Base-by-base conservation (phyloP, 352 stramenopile species). In the Pythium graminicola region DNA sequence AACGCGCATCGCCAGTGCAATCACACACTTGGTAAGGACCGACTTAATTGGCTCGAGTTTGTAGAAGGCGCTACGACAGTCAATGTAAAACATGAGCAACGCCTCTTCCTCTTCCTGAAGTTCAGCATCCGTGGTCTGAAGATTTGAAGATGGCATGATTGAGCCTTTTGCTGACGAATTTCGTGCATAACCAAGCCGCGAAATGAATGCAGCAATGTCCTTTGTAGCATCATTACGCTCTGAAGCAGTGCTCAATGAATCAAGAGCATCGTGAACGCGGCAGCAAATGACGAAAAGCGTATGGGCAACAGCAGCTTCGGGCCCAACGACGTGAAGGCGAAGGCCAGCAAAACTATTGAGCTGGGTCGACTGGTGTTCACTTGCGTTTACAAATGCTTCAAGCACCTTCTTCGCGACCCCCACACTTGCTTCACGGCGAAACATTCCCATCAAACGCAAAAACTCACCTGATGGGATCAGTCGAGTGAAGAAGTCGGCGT, bases 271-370 rank as follows among this genome's bases (percentile, higher is more conserved):
- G 38, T 95, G 84, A 0, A 96, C 68, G 11, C 79, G 74, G 50
- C 86, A 86, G 52, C 72, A 89, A 11, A 96, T 69, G 42, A 89
- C 85, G 45, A 97, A 81, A 7, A 96, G 54, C 9, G 84, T 95
- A 47, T 96, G 83, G 3, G 89, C 82, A 0, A 96, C 70, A 0
- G 77, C 76, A 42, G 83, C 83, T 42, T 91, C 75, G 0, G 78
- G 76, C 0, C 83, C 81, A 1, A 87, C 63, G 2, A 93, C 75
- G 32, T 80, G 65, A 3, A 93, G 68, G 0, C 79, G 71, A 23
- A 90, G 62, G 16, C 51, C 72, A 6, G 47, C 55, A n/a, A 57
- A 57, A n/a, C 52, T 53, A 28, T 52, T 63, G 20, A n/a, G 48
- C 1, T 65, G 59, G 11, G 43, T 57, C 24, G 32, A 33, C 8